A percentile compares a stretch with the other conserved stretches of the same genome.
Conservation (phyloP, 208 protist species). For the Trypanosoma boissoni region DNA sequence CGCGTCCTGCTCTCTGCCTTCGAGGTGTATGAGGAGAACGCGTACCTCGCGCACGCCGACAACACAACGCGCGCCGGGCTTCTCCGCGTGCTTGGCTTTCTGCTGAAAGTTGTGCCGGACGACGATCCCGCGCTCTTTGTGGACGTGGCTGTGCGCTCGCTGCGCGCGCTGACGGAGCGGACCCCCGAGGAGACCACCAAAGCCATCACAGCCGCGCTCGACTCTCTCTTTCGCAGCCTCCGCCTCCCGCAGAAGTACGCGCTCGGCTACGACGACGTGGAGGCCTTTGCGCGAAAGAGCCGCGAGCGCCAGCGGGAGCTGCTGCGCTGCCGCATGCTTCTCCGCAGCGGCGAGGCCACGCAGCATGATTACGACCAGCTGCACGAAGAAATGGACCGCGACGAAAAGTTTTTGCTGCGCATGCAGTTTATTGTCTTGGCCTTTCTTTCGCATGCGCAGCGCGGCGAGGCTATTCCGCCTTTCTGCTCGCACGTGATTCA, state of each 20-base stretch:
- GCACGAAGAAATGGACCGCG: slow-evolving; percentile 78
- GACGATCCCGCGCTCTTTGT: slow-evolving; percentile 87
- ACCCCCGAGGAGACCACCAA: slow-evolving; percentile 78
- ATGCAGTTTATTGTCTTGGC: slow-evolving; percentile 88
- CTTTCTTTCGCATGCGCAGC: slow-evolving; percentile 79
- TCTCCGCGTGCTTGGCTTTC: slow-evolving; percentile 69
- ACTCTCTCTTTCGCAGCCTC: slow-evolving; percentile 81
- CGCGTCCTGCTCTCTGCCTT: slow-evolving; percentile 80
- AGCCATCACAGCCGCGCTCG: slow-evolving; percentile 71
- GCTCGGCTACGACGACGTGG: slow-evolving; percentile 85
- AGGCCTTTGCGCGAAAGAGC: slow-evolving; percentile 82
- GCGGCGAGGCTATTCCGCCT: slow-evolving; percentile 62
- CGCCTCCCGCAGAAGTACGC: slow-evolving; percentile 70
- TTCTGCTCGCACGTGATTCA: slow-evolving; percentile 89
- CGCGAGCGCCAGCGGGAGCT: slow-evolving; percentile 84
- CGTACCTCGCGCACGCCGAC: slow-evolving; percentile 80
- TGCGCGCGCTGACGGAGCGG: slow-evolving; percentile 68
- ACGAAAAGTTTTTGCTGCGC: slow-evolving; percentile 87
- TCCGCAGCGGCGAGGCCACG: slow-evolving; percentile 37
- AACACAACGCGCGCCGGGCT: slow-evolving; percentile 82
- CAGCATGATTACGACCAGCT: slow-evolving; percentile 65
- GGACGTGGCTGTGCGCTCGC: slow-evolving; percentile 66
- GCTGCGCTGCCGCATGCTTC: slow-evolving; percentile 47
- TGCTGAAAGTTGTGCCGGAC: slow-evolving; percentile 86
- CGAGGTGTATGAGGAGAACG: slow-evolving; percentile 85